These are phyloP conservation scores for Sarocladiaceae sp. DNA, from an alignment of 2,329 filamentous ascomycete species.

Conservation along the genomic window DNA sequence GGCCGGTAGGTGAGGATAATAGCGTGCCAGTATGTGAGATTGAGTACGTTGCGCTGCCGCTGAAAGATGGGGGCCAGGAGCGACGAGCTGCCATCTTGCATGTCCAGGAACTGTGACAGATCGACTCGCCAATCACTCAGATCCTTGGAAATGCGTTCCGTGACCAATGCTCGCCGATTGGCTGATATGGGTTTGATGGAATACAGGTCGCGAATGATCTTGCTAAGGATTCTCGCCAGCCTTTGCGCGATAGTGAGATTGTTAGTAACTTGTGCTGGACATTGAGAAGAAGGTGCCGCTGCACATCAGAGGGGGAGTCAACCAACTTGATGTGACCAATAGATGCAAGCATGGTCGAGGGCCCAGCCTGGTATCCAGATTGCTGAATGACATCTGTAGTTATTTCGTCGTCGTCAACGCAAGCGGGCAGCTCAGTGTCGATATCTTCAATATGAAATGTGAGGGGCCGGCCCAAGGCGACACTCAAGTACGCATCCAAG, in stretches of 20 bases:
- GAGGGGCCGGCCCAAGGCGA: slow-evolving; percentile 53
- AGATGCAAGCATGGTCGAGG: slow-evolving; percentile 23
- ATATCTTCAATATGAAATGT: slow-evolving; percentile 61
- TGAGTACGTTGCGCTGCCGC: slow-evolving; percentile 33
- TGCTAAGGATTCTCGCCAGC: slow-evolving; percentile 25
- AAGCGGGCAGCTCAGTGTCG: slow-evolving; percentile 51
- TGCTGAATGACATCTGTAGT: no score
- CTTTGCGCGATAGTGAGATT: no score
- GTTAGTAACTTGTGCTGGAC: no score
- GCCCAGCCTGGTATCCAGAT: background rate
- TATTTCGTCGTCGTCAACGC: slow-evolving; percentile 54
- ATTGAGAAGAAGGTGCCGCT: no score
- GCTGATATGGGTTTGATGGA: slow-evolving; percentile 24
- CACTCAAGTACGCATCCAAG: slow-evolving; percentile 58
- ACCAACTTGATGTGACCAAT: slow-evolving; percentile 28
- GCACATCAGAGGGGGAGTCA: background rate
- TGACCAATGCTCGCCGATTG: slow-evolving; percentile 18
- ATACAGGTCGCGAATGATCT: slow-evolving; percentile 28
- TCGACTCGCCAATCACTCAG: slow-evolving; percentile 27
- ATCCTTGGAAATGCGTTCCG: slow-evolving; percentile 22
- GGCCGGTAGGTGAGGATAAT: slow-evolving; percentile 33
- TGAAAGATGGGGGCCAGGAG: slow-evolving; percentile 32
- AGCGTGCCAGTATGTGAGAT: slow-evolving; percentile 35
- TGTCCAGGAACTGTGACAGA: slow-evolving; percentile 29
- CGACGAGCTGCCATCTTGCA: slow-evolving; percentile 26